Evolutionary conservation across 495 filamentous ascomycete genomes (phyloP), one percentile per base, ranked within the genome.

Genomic region (Penicillium ucsense): DNA sequence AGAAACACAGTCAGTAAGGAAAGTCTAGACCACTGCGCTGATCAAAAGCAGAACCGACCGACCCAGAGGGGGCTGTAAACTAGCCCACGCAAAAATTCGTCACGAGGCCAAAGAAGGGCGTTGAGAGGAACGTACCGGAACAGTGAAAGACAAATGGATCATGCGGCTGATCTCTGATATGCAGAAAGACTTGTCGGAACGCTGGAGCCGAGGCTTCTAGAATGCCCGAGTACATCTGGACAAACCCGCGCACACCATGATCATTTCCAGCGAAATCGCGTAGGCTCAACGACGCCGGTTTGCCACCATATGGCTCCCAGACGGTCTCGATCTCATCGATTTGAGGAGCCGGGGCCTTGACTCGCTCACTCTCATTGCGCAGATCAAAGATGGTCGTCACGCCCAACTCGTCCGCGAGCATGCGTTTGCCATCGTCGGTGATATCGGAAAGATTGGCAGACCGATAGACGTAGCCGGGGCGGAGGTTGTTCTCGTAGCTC

Each of bases 381-480:
- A 88, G 66, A 59, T 89, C 83, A 51, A 78, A 86, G 35, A 87
- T 73, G 31, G 74, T 70, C 10, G 66, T 73, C 51, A 88, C 77
- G 5, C 74, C 72, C 7, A 88, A 62, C 4, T 57, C 50, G 5
- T 57, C 47, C 43, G 41, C 50, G 35, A 89, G 65, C 9, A 65
- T 63, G 3, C 52, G 45, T 3, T 77, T 75, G 5, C 81, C 82
- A 11, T 73, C 66, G 33, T 64, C 59, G 5, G 73, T 69, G 34
- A 82, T 63, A 29, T 65, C 60, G 0, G 58, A 53, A 7, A 78
- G 59, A 0, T 67, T 64, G 41, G 74, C 79, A 4, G 72, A 78
- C 46, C 75, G 81, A 63, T 71, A 81, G 39, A 69, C 63, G 45
- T 64, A 67, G 37, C 71, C 67, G 0, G 70, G 58, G 5, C 68